A percentile compares a stretch with the other conserved stretches of the same genome.
Conservation (phyloP, 495 filamentous ascomycete genomes). For the Penicillium cosmopolitanum region DNA sequence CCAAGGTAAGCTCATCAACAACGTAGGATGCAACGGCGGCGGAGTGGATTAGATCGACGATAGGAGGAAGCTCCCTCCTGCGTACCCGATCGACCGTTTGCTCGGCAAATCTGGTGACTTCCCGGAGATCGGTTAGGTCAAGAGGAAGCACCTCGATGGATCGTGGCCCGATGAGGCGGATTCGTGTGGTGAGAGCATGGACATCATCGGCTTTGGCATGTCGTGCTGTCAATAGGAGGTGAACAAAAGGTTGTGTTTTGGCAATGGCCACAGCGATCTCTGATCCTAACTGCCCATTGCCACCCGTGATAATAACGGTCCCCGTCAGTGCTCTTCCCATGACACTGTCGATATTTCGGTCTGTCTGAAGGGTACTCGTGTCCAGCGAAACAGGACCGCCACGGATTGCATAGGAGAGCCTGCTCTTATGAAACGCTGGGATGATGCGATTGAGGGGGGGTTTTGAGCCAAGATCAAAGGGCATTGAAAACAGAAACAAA, state of each 20-base stretch:
- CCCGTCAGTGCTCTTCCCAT: slow-evolving; percentile 46
- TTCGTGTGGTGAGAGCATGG: slow-evolving; percentile 30
- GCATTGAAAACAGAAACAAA: slow-evolving; percentile 7
- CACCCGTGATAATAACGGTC: slow-evolving; percentile 49
- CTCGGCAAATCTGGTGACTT: slow-evolving; percentile 37
- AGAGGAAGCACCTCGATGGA: slow-evolving; percentile 41
- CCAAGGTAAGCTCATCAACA: slow-evolving; percentile 38
- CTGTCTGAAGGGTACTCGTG: background rate
- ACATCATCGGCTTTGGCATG: slow-evolving; percentile 39
- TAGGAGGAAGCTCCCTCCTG: slow-evolving; percentile 42
- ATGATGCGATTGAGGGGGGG: slow-evolving; percentile 1
- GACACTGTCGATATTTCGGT: background rate
- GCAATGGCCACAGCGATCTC: slow-evolving; percentile 46
- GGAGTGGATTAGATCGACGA: slow-evolving; percentile 42
- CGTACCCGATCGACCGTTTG: slow-evolving; percentile 42
- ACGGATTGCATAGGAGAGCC: background rate
- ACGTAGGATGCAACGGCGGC: slow-evolving; percentile 44
- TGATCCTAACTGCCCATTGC: slow-evolving; percentile 43
- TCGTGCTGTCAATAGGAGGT: slow-evolving; percentile 41
- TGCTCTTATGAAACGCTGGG: slow-evolving; percentile 1
- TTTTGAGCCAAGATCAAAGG: slow-evolving; percentile 6
- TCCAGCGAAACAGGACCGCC: background rate
- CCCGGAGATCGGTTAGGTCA: slow-evolving; percentile 41
- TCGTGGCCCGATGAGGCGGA: slow-evolving; percentile 44
- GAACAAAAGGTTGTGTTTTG: slow-evolving; percentile 43